Conservation (phyloP, 2,329 filamentous ascomycete genomes). For the Fusarium graminum region DNA sequence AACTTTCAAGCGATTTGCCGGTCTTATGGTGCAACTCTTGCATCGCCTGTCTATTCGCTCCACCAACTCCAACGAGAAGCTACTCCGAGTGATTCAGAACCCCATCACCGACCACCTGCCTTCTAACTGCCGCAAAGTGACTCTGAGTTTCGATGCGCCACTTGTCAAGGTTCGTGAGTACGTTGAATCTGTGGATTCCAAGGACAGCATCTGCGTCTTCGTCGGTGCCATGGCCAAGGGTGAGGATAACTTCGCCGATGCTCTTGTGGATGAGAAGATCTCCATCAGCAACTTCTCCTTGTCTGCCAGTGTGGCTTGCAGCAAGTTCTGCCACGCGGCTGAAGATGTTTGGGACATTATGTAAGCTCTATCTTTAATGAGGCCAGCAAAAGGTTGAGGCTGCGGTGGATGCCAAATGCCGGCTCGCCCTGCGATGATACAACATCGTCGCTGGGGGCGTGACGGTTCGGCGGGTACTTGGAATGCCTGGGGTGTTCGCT, state of each 20-base stretch:
- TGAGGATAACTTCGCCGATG: conserved; percentile 93
- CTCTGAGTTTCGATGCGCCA: conserved; percentile 91
- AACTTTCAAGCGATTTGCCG: conserved; percentile 98
- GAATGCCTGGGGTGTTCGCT: conserved; percentile 77
- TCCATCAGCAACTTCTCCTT: conserved; percentile 98
- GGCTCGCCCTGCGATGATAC: conserved; percentile 69
- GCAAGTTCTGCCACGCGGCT: conserved; percentile 98
- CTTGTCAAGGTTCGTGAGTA: conserved; percentile 92
- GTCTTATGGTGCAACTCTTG: conserved; percentile 97
- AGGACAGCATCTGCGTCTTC: conserved; percentile 97
- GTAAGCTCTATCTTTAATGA: conserved; percentile 60
- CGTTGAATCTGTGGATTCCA: conserved; percentile 79
- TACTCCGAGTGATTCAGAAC: conserved; percentile 97
- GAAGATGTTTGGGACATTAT: conserved; percentile 97
- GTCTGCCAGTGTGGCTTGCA: conserved; percentile 97
- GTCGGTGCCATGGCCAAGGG: conserved; percentile 99
- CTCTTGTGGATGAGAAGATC: conserved; percentile 95
- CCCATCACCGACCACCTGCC: conserved; percentile 97
- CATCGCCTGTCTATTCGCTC: conserved; percentile 96
- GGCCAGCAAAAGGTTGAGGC: conserved; percentile 34
- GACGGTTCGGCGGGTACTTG: conserved; percentile 65
- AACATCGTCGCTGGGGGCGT: conserved; percentile 72
- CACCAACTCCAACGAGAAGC: conserved; percentile 96
- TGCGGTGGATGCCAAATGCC: conserved; percentile 46
- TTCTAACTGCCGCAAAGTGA: conserved; percentile 97